Percentiles rank a stretch among this genome's conserved stretches.
phyloP scores from a whole-genome alignment of 345 rosid species.

The Lepidium sativum region DNA sequence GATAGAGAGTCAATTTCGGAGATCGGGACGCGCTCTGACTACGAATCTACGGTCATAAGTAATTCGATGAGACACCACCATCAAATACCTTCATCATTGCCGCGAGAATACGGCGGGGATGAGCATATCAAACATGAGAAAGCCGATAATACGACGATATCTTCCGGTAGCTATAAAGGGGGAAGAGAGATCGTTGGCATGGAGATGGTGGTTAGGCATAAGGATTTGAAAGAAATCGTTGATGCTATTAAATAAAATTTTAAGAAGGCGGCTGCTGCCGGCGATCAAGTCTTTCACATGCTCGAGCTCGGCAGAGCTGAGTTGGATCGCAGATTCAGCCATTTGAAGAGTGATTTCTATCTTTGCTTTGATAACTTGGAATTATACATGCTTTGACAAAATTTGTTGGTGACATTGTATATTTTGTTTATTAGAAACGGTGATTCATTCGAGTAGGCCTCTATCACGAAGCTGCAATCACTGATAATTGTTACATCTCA shows the following conservation, averaged over 20 bases:
- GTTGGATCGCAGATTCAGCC: conserved; percentile 83
- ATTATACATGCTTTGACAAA: neutral
- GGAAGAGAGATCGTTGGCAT: conserved; percentile 48
- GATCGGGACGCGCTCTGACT: conserved; percentile 53
- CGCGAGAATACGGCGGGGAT: conserved; percentile 15
- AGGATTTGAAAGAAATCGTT: conserved; percentile 79
- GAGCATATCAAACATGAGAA: conserved; percentile 24
- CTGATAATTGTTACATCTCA: conserved; percentile 69
- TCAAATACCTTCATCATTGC: conserved; percentile 18
- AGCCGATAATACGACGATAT: conserved; percentile 41
- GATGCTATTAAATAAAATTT: conserved; percentile 78
- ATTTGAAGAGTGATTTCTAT: conserved; percentile 59
- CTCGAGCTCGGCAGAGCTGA: conserved; percentile 83
- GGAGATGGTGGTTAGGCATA: conserved; percentile 86
- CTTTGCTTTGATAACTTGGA: neutral
- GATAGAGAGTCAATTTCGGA: conserved; percentile 59
- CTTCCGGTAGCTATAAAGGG: conserved; percentile 40
- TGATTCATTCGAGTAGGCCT: conserved; percentile 82
- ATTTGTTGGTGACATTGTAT: neutral
- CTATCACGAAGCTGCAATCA: conserved; percentile 64
- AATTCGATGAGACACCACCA: conserved; percentile 19
- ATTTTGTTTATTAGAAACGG: conserved; percentile 54
- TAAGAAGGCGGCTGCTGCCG: conserved; percentile 66
- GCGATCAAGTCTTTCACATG: conserved; percentile 69
- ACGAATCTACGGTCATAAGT: conserved; percentile 39